Percentiles rank a stretch among this genome's conserved stretches.
These are phyloP conservation scores for Paraconiothyrium brasiliense DNA, from an alignment of 2,329 filamentous ascomycete species.

Conservation along the genomic window DNA sequence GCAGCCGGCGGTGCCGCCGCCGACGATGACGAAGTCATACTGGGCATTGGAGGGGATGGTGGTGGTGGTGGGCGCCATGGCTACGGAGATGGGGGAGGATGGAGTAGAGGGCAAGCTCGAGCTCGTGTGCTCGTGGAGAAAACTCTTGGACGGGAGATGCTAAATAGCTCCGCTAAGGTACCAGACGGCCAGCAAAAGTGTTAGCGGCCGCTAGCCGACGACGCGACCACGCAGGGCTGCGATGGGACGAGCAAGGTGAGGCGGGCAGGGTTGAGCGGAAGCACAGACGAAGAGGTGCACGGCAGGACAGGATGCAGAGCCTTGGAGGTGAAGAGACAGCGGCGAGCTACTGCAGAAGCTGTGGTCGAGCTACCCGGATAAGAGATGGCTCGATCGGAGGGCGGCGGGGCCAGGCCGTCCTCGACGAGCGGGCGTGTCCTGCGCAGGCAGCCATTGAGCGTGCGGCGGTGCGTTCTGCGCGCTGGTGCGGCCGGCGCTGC, in stretches of 20 bases:
- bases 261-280: slow-evolving; percentile 1
- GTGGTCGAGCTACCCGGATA: slow-evolving; percentile 41
- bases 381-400: slow-evolving; percentile 32
- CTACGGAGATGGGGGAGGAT: slow-evolving; percentile 3
- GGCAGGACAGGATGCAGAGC: neutral
- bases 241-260: neutral
- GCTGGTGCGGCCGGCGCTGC: too few species aligned
- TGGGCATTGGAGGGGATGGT: slow-evolving; percentile 69
- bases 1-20: slow-evolving; percentile 86
- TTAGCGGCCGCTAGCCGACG: slow-evolving; percentile 14
- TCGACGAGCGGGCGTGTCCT: slow-evolving; percentile 16
- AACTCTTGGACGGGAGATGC: slow-evolving; percentile 17
- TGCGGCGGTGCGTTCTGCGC: neutral
- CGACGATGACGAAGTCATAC: slow-evolving; percentile 87
- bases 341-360: slow-evolving; percentile 34
- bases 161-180: slow-evolving; percentile 10
- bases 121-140: slow-evolving; percentile 8
- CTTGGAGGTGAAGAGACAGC: neutral
- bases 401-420: slow-evolving; percentile 34
- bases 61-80: slow-evolving; percentile 67
- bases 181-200: slow-evolving; percentile 4
- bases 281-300: slow-evolving; percentile 7
- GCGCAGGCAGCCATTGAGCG: neutral
- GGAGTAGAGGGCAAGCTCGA: slow-evolving; percentile 1
- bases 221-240: slow-evolving; percentile 15